Conservation (phyloP, 371 early-diverging fungal genomes). For the Apophysomyces variabilis region DNA sequence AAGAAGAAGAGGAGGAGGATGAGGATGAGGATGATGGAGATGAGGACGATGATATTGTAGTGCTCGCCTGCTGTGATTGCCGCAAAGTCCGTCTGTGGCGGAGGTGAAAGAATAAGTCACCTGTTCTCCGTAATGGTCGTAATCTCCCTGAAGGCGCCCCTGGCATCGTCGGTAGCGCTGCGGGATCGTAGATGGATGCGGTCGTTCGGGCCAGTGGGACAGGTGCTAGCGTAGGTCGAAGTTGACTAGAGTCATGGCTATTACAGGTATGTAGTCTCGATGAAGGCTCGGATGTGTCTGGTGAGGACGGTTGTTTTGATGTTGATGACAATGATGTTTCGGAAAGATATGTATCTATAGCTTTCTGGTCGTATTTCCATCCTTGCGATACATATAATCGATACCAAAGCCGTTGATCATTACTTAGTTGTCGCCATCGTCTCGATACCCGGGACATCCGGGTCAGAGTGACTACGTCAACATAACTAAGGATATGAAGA, state of each 20-base stretch:
- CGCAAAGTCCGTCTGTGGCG: slow-evolving; percentile 20
- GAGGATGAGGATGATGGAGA: slow-evolving; percentile 6
- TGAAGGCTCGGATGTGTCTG: not conserved
- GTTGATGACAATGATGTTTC: slow-evolving; percentile 5
- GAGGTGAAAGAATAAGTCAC: slow-evolving; percentile 28
- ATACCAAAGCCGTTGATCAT: slow-evolving; percentile 74
- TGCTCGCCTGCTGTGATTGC: slow-evolving; percentile 5
- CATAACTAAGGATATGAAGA: slow-evolving; percentile 63
- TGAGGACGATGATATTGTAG: slow-evolving; percentile 6
- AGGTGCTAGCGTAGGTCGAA: slow-evolving; percentile 18
- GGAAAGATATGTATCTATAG: slow-evolving; percentile 52
- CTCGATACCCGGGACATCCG: slow-evolving; percentile 59
- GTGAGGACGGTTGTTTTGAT: slow-evolving; percentile 5
- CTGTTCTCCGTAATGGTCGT: slow-evolving; percentile 23
- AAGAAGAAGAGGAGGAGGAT: slow-evolving; percentile 12
- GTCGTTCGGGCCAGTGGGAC: slow-evolving; percentile 34
- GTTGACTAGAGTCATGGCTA: not conserved
- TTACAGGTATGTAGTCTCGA: not conserved
- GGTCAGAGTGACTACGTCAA: slow-evolving; percentile 54
- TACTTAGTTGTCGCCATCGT: slow-evolving; percentile 62
- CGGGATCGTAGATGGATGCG: slow-evolving; percentile 26
- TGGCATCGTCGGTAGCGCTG: slow-evolving; percentile 26
- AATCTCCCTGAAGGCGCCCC: slow-evolving; percentile 25
- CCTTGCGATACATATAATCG: slow-evolving; percentile 52
- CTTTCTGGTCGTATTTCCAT: slow-evolving; percentile 54